Percentiles rank a stretch among this genome's conserved stretches.
Evolutionary conservation across 768 basidiomycete species (phyloP).

Genomic region (Symmetrospora coprosmae): DNA sequence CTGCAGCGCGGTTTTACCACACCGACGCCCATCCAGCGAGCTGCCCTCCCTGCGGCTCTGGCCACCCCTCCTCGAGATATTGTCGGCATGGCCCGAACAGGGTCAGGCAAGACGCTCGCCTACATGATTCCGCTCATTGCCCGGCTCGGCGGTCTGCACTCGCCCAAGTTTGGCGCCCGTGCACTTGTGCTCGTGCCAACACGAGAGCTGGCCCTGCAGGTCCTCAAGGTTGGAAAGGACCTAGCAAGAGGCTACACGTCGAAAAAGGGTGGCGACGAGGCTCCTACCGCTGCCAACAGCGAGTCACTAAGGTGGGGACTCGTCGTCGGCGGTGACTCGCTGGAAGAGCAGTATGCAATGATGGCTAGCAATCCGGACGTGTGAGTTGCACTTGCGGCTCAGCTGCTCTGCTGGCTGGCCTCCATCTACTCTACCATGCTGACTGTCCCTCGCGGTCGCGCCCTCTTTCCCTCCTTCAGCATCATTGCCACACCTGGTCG

Average conservation of each 20-base stretch:
- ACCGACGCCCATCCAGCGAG: slow-evolving; percentile 90
- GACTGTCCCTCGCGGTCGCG: background rate
- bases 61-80: slow-evolving; percentile 74
- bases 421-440: too few species aligned
- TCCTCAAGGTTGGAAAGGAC: slow-evolving; percentile 87
- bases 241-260: slow-evolving; percentile 66
- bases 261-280: slow-evolving; percentile 39
- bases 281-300: slow-evolving; percentile 46
- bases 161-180: slow-evolving; percentile 45
- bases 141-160: slow-evolving; percentile 65
- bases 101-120: slow-evolving; percentile 92
- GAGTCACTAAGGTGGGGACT: slow-evolving; percentile 72
- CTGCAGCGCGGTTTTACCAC: slow-evolving; percentile 84
- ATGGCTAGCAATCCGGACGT: slow-evolving; percentile 87
- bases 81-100: slow-evolving; percentile 95
- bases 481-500: slow-evolving; percentile 97
- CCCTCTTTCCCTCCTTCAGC: slow-evolving; percentile 41
- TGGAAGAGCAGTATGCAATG: slow-evolving; percentile 94
- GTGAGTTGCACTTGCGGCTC: slow-evolving; percentile 44
- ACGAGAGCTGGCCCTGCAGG: slow-evolving; percentile 83
- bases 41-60: slow-evolving; percentile 71
- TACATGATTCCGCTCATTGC: slow-evolving; percentile 87
- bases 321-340: slow-evolving; percentile 82
- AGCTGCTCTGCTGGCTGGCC: background rate
- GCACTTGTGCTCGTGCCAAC: slow-evolving; percentile 81